Evolutionary conservation across 2,329 filamentous ascomycete genomes (phyloP).

Genomic region (Hymenoscyphus occultus): DNA sequence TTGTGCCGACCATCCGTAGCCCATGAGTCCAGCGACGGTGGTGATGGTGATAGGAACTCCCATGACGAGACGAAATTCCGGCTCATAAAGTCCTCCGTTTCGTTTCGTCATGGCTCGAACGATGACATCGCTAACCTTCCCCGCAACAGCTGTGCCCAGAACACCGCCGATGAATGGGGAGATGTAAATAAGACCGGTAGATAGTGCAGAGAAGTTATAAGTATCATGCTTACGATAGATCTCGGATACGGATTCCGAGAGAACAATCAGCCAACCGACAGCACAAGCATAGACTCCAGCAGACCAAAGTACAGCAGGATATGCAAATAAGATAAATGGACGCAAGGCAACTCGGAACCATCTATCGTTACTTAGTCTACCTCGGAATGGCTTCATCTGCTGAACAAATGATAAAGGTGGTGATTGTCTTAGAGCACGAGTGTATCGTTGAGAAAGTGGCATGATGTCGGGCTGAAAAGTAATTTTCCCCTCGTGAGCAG

Average conservation of each 20-base stretch:
- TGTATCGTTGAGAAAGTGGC: conserved; percentile 51
- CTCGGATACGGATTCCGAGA: conserved; percentile 80
- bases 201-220: conserved; percentile 80
- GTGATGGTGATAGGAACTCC: conserved; percentile 72
- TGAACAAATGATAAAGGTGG: conserved; percentile 70
- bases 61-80: conserved; percentile 91
- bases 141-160: conserved; percentile 87
- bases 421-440: conserved; percentile 62
- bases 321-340: conserved; percentile 82
- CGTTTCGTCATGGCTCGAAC: conserved; percentile 77
- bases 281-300: conserved; percentile 81
- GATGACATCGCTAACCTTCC: conserved; percentile 80
- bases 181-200: conserved; percentile 83
- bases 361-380: conserved; percentile 71
- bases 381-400: conserved; percentile 74
- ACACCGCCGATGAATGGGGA: conserved; percentile 87
- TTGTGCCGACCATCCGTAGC: conserved; percentile 89
- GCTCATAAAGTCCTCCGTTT: conserved; percentile 93
- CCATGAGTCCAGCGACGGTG: conserved; percentile 85
- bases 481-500: not conserved
- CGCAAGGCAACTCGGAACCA: conserved; percentile 77
- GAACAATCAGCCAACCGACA: conserved; percentile 91
- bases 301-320: conserved; percentile 88
- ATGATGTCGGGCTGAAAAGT: not conserved
- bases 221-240: conserved; percentile 68